These are phyloP conservation scores for Citrus maxima DNA, from an alignment of 345 rosid species.

Conservation along the genomic window DNA sequence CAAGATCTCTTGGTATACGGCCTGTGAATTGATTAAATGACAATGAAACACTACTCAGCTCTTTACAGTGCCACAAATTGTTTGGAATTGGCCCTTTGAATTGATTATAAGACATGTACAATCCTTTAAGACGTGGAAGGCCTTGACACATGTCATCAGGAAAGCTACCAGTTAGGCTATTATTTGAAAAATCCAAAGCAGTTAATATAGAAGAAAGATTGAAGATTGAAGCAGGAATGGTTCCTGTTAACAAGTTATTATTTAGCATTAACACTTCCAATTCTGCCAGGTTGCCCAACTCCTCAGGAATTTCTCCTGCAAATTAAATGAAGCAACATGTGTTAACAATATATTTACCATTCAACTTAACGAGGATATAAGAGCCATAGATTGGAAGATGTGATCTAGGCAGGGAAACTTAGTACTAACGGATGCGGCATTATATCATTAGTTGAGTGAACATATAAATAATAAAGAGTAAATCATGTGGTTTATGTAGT, in stretches of 20 bases:
- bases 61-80: background rate
- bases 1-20: conserved; percentile 14
- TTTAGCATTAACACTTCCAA: background rate
- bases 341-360: no score
- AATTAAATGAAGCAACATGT: no score
- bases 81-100: background rate
- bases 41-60: background rate
- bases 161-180: background rate
- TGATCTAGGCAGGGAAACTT: no score
- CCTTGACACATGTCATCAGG: background rate
- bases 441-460: no score
- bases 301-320: background rate
- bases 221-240: background rate
- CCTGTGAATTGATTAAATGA: background rate
- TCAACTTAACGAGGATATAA: no score
- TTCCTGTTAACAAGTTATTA: background rate
- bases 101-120: background rate
- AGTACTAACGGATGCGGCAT: no score
- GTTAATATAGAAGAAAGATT: background rate
- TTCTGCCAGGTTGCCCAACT: background rate
- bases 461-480: no score
- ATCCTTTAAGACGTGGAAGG: background rate
- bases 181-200: background rate
- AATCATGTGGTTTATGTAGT: no score
- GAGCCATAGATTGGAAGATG: no score